These are phyloP conservation scores for Neurospora tetrasperma DNA, from an alignment of 495 filamentous ascomycete species.

Conservation along the genomic window DNA sequence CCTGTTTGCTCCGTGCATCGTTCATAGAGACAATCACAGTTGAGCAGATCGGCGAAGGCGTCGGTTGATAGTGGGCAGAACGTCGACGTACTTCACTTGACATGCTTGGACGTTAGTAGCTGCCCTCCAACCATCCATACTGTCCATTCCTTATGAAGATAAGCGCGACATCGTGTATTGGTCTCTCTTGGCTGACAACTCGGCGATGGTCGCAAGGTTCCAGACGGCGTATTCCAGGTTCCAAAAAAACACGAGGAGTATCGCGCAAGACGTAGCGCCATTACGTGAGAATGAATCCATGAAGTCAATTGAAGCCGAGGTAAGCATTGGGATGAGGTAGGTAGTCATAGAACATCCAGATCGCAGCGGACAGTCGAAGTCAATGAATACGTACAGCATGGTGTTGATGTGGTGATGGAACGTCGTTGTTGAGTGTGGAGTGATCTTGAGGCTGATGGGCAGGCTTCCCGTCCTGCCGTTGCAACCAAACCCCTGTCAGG, in stretches of 20 bases:
- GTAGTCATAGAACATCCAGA: not conserved
- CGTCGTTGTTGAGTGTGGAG: not conserved
- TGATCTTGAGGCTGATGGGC: not conserved
- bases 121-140: not conserved
- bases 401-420: not conserved
- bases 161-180: not conserved
- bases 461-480: not conserved
- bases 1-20: not conserved
- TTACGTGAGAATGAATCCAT: not conserved
- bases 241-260: not conserved
- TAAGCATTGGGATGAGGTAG: not conserved
- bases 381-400: not conserved
- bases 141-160: not conserved
- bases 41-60: not conserved
- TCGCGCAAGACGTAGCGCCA: not conserved
- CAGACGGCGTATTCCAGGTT: not conserved
- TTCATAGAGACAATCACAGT: not conserved
- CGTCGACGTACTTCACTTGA: not conserved
- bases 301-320: not conserved
- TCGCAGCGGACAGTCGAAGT: not conserved
- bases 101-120: not conserved
- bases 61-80: not conserved
- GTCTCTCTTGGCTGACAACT: not conserved
- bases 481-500: not conserved
- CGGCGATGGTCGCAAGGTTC: not conserved